Percentiles rank a stretch among this genome's conserved stretches.
These are phyloP conservation scores for Dictyophora rubrovolvata DNA, from an alignment of 768 basidiomycete genomes.

Conservation along the genomic window DNA sequence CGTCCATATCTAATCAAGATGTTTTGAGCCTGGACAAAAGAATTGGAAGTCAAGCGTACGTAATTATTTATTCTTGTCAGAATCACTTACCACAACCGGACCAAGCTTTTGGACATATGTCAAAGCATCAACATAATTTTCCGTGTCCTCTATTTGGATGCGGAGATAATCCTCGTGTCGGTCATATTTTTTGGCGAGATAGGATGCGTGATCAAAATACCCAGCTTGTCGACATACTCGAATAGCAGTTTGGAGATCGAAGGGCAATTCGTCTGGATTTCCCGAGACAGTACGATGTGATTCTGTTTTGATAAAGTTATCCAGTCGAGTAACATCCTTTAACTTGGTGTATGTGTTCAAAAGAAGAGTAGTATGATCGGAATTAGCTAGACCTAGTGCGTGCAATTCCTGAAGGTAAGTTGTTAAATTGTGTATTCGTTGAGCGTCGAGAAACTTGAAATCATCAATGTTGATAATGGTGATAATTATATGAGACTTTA, in stretches of 20 bases:
- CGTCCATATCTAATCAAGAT: slow-evolving; percentile 84
- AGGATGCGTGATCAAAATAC: slow-evolving; percentile 90
- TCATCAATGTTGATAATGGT: slow-evolving; percentile 8
- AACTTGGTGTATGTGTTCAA: slow-evolving; percentile 97
- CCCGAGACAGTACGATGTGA: slow-evolving; percentile 36
- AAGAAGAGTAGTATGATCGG: slow-evolving; percentile 92
- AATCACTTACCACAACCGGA: slow-evolving; percentile 56
- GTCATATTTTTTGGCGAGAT: slow-evolving; percentile 85
- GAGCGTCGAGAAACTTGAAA: slow-evolving; percentile 85
- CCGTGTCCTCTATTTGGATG: slow-evolving; percentile 90
- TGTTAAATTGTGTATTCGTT: slow-evolving; percentile 89
- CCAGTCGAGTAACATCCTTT: slow-evolving; percentile 79
- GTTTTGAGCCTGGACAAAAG: slow-evolving; percentile 65
- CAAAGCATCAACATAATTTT: slow-evolving; percentile 71
- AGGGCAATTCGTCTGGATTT: slow-evolving; percentile 65
- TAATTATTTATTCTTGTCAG: neutral
- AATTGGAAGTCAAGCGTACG: neutral
- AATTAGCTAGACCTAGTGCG: slow-evolving; percentile 78
- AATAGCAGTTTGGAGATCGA: slow-evolving; percentile 95
- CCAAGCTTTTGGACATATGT: slow-evolving; percentile 71
- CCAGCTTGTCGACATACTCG: slow-evolving; percentile 94
- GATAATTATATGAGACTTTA: slow-evolving; percentile 20
- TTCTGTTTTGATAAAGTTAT: slow-evolving; percentile 87
- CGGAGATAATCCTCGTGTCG: slow-evolving; percentile 88
- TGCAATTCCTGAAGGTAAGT: slow-evolving; percentile 96